Percentiles rank a stretch among this genome's conserved stretches.
Evolutionary conservation across 2,329 filamentous ascomycete species (phyloP).

Genomic region (Hypocrella siamensis): DNA sequence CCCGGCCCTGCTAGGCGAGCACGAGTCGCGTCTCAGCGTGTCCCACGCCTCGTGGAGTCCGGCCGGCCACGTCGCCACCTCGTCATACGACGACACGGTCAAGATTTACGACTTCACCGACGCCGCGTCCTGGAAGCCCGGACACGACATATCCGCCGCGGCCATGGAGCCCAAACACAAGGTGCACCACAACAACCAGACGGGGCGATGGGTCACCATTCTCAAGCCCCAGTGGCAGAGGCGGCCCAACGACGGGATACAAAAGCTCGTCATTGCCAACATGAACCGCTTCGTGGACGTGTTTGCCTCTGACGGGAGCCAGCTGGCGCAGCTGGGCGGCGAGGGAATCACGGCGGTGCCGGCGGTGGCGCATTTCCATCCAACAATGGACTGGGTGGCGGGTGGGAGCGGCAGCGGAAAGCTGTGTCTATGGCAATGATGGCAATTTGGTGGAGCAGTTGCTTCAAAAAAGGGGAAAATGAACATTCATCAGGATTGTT

Average conservation of each 20-base stretch:
- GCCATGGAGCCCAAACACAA: conserved; percentile 54
- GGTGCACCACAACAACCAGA: conserved; percentile 87
- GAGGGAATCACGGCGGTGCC: conserved; percentile 91
- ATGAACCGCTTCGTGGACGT: conserved; percentile 97
- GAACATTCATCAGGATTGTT: no score
- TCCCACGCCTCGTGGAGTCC: conserved; percentile 85
- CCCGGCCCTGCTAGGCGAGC: conserved; percentile 63
- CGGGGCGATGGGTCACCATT: conserved; percentile 81
- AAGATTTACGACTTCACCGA: conserved; percentile 75
- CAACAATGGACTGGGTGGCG: conserved; percentile 76
- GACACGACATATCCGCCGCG: conserved; percentile 38
- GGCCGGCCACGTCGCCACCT: conserved; percentile 74
- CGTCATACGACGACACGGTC: conserved; percentile 87
- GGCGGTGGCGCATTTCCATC: conserved; percentile 82
- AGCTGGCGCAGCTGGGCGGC: conserved; percentile 74
- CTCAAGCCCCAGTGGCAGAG: conserved; percentile 77
- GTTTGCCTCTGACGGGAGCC: conserved; percentile 66
- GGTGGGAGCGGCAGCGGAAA: conserved; percentile 88
- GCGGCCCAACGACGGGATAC: conserved; percentile 58
- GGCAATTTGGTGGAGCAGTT: no score
- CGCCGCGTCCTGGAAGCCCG: conserved; percentile 41
- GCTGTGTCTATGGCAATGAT: conserved; percentile 72
- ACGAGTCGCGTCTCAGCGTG: conserved; percentile 69
- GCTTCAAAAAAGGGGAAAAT: no score
- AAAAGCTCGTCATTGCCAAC: conserved; percentile 86